Conservation (phyloP, 176 grass and related monocot species). For the Otatea glauca region DNA sequence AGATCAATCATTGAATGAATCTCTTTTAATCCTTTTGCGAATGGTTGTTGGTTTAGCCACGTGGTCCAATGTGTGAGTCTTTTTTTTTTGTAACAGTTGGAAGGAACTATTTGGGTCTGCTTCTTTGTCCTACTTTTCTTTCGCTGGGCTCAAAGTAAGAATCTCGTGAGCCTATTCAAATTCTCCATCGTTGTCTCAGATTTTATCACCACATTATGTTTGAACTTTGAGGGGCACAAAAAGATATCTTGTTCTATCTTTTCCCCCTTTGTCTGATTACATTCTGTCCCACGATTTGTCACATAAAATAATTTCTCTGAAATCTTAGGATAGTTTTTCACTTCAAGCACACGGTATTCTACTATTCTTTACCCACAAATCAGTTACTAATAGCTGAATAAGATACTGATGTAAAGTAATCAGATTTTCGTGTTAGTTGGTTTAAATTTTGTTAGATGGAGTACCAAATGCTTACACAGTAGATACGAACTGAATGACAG, state of each 20-base stretch:
- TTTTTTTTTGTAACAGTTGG: slow-evolving; percentile 25
- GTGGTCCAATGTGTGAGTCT: slow-evolving; percentile 45
- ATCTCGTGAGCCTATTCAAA: slow-evolving; percentile 61
- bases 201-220: slow-evolving; percentile 63
- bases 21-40: slow-evolving; percentile 54
- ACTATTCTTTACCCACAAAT: slow-evolving; percentile 36
- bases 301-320: slow-evolving; percentile 37
- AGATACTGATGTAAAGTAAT: slow-evolving; percentile 23
- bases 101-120: slow-evolving; percentile 48
- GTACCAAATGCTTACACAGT: neutral
- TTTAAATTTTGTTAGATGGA: neutral
- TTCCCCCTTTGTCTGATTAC: slow-evolving; percentile 35
- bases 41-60: slow-evolving; percentile 45
- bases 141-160: slow-evolving; percentile 55
- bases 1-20: slow-evolving; percentile 91
- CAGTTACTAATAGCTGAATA: slow-evolving; percentile 26
- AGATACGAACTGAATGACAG: slow-evolving; percentile 8
- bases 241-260: slow-evolving; percentile 51
- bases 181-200: slow-evolving; percentile 60
- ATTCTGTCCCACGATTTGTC: slow-evolving; percentile 31
- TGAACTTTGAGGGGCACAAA: slow-evolving; percentile 64
- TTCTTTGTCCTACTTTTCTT: slow-evolving; percentile 64
- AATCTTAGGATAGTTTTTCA: slow-evolving; percentile 26
- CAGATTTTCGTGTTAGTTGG: neutral
- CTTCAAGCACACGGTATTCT: slow-evolving; percentile 26